phyloP scores from a whole-genome alignment of 176 grass and related monocot species.

The Alopecurus myosuroides region DNA sequence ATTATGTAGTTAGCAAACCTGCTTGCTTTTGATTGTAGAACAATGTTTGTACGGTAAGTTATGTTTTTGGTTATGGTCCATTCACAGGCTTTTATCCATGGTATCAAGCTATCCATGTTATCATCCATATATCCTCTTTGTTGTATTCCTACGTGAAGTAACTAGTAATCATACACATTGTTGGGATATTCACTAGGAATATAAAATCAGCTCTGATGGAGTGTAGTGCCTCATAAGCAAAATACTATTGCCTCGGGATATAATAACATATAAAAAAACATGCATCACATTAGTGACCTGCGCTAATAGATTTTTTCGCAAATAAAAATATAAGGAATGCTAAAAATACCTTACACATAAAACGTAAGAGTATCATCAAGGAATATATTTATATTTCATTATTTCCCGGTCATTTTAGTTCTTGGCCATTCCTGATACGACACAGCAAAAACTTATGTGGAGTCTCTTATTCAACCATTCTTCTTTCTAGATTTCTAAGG shows the following conservation, averaged over 20 bases:
- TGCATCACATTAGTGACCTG: not conserved
- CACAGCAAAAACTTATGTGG: not conserved
- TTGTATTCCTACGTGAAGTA: not conserved
- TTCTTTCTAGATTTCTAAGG: slow-evolving; percentile 85
- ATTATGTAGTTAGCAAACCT: not conserved
- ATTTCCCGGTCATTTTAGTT: not conserved
- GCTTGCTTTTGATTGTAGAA: not conserved
- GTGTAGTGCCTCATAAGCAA: not conserved
- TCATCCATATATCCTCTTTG: not conserved
- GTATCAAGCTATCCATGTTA: not conserved
- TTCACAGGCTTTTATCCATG: not conserved
- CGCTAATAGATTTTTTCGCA: not conserved
- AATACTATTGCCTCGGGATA: not conserved
- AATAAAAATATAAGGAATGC: not conserved
- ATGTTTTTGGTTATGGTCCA: not conserved
- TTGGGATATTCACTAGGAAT: not conserved
- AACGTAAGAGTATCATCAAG: not conserved
- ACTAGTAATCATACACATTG: not conserved
- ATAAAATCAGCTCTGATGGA: not conserved
- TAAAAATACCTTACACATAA: not conserved
- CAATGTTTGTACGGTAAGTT: not conserved
- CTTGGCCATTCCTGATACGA: not conserved
- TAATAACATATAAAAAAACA: not conserved
- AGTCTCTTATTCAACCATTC: slow-evolving; percentile 14
- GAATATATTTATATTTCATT: not conserved